These are phyloP conservation scores for Stephania japonica DNA, from an alignment of 164 flowering plant genomes.

Conservation along the genomic window DNA sequence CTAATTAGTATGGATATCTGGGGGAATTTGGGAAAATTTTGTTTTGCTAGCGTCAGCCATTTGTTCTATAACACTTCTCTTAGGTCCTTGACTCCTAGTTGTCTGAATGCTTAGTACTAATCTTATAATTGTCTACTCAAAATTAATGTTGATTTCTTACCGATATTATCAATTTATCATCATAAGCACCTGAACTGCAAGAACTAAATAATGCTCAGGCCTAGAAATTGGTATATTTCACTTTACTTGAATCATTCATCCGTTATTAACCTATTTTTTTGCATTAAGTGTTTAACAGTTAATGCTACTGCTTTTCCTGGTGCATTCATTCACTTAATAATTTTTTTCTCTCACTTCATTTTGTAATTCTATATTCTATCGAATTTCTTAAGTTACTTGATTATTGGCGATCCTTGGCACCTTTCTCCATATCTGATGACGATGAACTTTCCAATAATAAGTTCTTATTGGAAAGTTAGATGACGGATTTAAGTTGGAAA, in stretches of 20 bases:
- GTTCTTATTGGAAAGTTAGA: background rate
- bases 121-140: background rate
- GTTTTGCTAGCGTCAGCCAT: background rate
- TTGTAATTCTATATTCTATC: background rate
- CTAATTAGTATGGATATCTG: background rate
- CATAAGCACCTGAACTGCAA: background rate
- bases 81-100: background rate
- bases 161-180: background rate
- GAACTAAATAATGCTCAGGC: background rate
- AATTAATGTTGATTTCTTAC: background rate
- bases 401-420: background rate
- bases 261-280: background rate
- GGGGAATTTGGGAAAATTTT: background rate
- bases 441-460: background rate
- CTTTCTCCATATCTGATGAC: conserved; percentile 1
- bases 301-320: background rate
- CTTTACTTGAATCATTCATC: background rate
- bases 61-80: background rate
- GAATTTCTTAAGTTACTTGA: background rate
- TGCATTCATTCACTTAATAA: background rate
- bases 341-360: background rate
- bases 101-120: background rate
- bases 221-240: background rate
- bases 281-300: background rate
- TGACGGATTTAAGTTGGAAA: background rate